These are phyloP conservation scores for Phytophthora kernoviae DNA, from an alignment of 352 stramenopile species.

Conservation along the genomic window DNA sequence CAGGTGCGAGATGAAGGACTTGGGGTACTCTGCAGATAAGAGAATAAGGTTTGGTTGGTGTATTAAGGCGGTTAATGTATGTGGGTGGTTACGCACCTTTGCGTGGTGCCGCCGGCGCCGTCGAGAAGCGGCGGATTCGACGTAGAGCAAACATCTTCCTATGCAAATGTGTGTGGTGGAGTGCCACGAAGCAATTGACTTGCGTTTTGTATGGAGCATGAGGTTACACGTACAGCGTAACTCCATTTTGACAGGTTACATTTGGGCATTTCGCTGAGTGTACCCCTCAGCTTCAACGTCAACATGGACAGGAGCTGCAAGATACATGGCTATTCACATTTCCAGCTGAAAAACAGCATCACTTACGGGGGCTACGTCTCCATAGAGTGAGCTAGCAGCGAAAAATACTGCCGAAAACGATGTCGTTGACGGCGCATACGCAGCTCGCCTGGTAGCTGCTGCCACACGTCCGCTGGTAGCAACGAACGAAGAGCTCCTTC, in stretches of 20 bases:
- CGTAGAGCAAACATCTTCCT: slow-evolving; percentile 47
- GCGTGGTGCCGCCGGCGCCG: slow-evolving; percentile 42
- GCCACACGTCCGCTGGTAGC: slow-evolving; percentile 35
- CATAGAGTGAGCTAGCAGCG: slow-evolving; percentile 19
- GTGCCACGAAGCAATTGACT: neutral
- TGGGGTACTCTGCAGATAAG: slow-evolving; percentile 67
- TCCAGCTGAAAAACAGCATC: neutral
- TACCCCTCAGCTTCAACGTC: too few species aligned
- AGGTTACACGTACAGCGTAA: neutral
- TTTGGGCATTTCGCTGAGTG: too few species aligned
- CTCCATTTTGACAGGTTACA: too few species aligned
- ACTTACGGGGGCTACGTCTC: neutral
- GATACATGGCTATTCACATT: too few species aligned
- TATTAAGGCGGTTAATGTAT: neutral
- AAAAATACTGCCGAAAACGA: slow-evolving; percentile 64
- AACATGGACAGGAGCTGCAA: neutral
- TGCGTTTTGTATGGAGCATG: neutral
- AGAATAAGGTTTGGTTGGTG: neutral
- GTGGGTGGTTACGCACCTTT: slow-evolving; percentile 31
- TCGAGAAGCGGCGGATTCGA: slow-evolving; percentile 47
- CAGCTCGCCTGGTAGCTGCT: slow-evolving; percentile 43
- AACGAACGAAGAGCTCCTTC: slow-evolving; percentile 34
- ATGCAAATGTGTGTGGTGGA: slow-evolving; percentile 16
- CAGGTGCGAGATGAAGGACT: slow-evolving; percentile 80
- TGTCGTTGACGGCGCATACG: slow-evolving; percentile 46